Conservation (phyloP, 768 basidiomycete species). For the Lentinula sp. region DNA sequence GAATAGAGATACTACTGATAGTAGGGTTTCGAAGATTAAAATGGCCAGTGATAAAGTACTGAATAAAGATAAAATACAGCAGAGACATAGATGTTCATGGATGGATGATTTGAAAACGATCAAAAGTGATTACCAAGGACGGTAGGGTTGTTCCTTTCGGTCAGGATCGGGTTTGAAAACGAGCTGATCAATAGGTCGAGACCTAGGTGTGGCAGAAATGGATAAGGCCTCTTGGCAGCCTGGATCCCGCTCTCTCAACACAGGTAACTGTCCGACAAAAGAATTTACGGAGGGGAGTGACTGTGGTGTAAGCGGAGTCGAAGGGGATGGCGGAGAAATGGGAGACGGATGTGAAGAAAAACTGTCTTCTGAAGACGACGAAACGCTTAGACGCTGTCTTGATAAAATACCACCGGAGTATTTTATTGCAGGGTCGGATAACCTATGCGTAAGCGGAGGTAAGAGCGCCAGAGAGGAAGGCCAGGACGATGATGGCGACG, state of each 20-base stretch:
- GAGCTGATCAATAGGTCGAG: not conserved
- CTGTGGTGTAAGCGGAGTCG: slow-evolving; percentile 37
- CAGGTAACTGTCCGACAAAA: slow-evolving; percentile 10
- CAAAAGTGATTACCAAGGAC: slow-evolving; percentile 36
- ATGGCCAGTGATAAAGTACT: not conserved
- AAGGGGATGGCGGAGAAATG: slow-evolving; percentile 31
- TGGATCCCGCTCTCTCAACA: slow-evolving; percentile 11
- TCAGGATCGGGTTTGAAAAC: not conserved
- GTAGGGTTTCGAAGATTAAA: not conserved
- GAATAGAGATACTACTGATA: not conserved
- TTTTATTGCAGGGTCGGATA: not conserved
- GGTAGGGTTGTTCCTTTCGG: slow-evolving; percentile 24
- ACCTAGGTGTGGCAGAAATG: not conserved
- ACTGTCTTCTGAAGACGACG: slow-evolving; percentile 32
- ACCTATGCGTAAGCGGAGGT: not conserved
- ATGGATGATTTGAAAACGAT: not conserved
- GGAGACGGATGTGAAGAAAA: slow-evolving; percentile 42
- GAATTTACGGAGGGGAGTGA: slow-evolving; percentile 24
- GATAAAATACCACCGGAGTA: not conserved
- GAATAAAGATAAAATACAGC: slow-evolving; percentile 1
- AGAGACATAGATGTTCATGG: not conserved
- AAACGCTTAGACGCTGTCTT: slow-evolving; percentile 13
- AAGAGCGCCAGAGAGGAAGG: not conserved
- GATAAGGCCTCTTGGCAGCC: not conserved
- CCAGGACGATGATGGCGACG: not conserved